A percentile compares a stretch with the other conserved stretches of the same genome.
phyloP scores from a whole-genome alignment of 1,284 basidiomycete genomes.

The Schizophyllum amplum region DNA sequence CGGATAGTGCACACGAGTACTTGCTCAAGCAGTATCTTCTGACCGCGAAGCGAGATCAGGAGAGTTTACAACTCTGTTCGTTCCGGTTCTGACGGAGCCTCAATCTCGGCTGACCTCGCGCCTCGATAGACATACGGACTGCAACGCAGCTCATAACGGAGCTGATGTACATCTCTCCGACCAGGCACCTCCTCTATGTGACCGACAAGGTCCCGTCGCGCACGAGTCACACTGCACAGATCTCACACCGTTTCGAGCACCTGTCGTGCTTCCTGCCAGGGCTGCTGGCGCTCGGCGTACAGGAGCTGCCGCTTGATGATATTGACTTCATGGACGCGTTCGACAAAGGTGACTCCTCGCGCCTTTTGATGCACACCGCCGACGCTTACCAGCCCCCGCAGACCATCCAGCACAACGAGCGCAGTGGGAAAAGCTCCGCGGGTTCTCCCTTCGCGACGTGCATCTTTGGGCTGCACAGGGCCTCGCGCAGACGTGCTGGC shows the following conservation, averaged over 20 bases:
- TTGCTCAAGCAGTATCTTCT: constrained; percentile 67
- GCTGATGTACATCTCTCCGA: constrained; percentile 59
- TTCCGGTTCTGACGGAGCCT: constrained; percentile 1
- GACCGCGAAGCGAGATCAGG: constrained; percentile 49
- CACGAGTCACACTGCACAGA: constrained; percentile 20
- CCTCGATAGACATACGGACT: constrained; percentile 52
- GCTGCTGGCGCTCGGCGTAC: constrained; percentile 64
- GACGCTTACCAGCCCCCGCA: constrained; percentile 24
- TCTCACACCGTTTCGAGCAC: constrained; percentile 59
- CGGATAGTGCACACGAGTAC: constrained; percentile 72
- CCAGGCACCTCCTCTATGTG: constrained; percentile 60
- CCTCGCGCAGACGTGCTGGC: constrained; percentile 58
- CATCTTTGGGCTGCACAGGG: constrained; percentile 64
- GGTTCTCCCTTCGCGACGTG: constrained; percentile 34
- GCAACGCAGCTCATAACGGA: constrained; percentile 55
- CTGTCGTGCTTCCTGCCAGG: constrained; percentile 75
- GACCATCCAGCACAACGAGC: constrained; percentile 24
- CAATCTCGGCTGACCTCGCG: not conserved
- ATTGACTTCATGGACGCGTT: constrained; percentile 17
- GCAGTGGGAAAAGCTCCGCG: constrained; percentile 16
- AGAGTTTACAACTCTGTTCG: constrained; percentile 59
- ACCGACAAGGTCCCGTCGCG: constrained; percentile 39
- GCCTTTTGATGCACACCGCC: constrained; percentile 5
- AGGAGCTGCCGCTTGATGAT: constrained; percentile 47
- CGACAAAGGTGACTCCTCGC: constrained; percentile 21